Percentiles rank a stretch among this genome's conserved stretches.
phyloP scores from a whole-genome alignment of 306 rosid species.

The Gastrolobium villosum region DNA sequence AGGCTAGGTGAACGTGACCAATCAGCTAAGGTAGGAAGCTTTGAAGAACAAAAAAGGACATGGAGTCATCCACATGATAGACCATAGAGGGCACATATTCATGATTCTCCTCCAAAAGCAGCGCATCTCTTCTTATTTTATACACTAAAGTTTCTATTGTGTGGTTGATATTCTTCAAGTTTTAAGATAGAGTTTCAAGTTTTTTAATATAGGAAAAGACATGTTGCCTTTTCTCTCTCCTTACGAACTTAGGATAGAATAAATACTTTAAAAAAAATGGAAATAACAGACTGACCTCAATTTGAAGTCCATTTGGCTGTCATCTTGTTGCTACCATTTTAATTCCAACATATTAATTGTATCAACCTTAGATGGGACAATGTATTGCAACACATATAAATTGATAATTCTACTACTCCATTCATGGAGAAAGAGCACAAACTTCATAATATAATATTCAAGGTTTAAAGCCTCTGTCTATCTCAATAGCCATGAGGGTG shows the following conservation, averaged over 20 bases:
- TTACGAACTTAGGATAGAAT: constrained; percentile 20
- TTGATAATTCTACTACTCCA: neutral
- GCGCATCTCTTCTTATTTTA: neutral
- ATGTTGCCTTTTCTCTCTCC: constrained; percentile 14
- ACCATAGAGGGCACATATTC: constrained; percentile 17
- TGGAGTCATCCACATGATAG: constrained; percentile 60
- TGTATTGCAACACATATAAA: neutral
- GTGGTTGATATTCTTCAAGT: constrained; percentile 44
- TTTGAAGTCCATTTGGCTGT: constrained; percentile 2
- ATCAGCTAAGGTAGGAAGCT: constrained; percentile 79
- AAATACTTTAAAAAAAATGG: constrained; percentile 2
- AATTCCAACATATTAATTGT: neutral
- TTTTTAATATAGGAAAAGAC: constrained; percentile 21
- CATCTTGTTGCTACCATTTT: neutral
- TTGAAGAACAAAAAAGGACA: constrained; percentile 64
- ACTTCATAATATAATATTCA: neutral
- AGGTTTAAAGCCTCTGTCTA: neutral
- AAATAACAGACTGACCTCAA: neutral
- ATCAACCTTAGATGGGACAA: neutral
- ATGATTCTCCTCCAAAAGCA: constrained; percentile 39
- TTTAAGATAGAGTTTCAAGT: constrained; percentile 33
- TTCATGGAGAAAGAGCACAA: neutral
- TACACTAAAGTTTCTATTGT: constrained; percentile 33
- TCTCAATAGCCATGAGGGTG: no score
- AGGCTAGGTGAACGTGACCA: constrained; percentile 66